These are phyloP conservation scores for Actinomucor elegans DNA, from an alignment of 371 early-diverging fungal genomes.

Conservation along the genomic window DNA sequence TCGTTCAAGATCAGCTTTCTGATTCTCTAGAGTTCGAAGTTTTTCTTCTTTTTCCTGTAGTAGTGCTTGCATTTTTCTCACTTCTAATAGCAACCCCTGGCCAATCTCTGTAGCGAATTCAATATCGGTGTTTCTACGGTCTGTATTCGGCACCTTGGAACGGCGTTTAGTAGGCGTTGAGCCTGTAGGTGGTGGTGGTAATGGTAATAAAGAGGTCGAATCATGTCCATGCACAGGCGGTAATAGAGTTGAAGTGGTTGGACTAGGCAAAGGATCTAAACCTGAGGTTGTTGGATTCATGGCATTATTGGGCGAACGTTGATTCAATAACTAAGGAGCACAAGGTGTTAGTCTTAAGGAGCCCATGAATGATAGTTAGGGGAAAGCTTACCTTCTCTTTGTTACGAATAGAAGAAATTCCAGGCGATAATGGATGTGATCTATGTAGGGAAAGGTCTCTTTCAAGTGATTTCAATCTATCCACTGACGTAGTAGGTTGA, in stretches of 20 bases:
- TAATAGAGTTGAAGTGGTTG: slow-evolving; percentile 36
- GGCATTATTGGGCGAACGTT: slow-evolving; percentile 16
- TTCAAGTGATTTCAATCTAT: slow-evolving; percentile 40
- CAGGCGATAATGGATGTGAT: slow-evolving; percentile 24
- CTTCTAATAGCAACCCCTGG: slow-evolving; percentile 53
- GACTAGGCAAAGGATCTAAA: slow-evolving; percentile 48
- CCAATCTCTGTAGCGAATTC: slow-evolving; percentile 60
- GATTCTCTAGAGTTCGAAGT: slow-evolving; percentile 61
- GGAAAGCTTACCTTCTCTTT: slow-evolving; percentile 31
- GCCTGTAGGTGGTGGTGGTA: slow-evolving; percentile 46
- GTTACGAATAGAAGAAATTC: slow-evolving; percentile 23
- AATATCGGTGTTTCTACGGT: slow-evolving; percentile 53
- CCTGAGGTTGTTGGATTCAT: slow-evolving; percentile 18
- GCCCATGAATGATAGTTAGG: slow-evolving; percentile 1
- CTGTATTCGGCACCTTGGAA: slow-evolving; percentile 50
- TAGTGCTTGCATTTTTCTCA: slow-evolving; percentile 52
- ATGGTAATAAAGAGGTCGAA: slow-evolving; percentile 36
- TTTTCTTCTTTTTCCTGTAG: slow-evolving; percentile 66
- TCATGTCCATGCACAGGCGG: slow-evolving; percentile 36
- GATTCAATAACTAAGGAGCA: slow-evolving; percentile 26
- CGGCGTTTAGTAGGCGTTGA: slow-evolving; percentile 54
- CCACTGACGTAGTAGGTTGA: slow-evolving; percentile 17
- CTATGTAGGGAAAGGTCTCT: slow-evolving; percentile 33
- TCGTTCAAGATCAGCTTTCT: slow-evolving; percentile 64
- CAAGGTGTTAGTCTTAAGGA: background rate